A percentile compares a stretch with the other conserved stretches of the same genome.
Conservation (phyloP, 495 filamentous ascomycete species). For the Xylona heveae region DNA sequence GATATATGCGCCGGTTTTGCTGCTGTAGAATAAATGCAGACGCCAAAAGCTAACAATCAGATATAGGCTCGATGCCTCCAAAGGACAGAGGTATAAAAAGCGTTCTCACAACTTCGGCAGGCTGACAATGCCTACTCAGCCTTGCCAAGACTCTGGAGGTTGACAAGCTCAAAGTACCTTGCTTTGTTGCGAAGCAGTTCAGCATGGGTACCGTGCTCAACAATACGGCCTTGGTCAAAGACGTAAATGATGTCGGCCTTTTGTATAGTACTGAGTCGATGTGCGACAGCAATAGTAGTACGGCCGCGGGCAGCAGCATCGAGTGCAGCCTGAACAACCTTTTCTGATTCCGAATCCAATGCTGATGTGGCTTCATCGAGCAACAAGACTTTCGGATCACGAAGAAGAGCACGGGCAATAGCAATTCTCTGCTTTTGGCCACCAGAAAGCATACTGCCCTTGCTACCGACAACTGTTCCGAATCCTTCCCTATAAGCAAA, state of each 20-base stretch:
- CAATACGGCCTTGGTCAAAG: constrained; percentile 52
- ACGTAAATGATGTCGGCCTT: constrained; percentile 73
- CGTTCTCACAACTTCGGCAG: too few species aligned
- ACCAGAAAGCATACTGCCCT: constrained; percentile 58
- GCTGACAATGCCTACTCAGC: neutral
- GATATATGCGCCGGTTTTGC: too few species aligned
- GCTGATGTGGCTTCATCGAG: constrained; percentile 72
- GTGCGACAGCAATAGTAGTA: constrained; percentile 63
- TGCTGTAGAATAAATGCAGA: too few species aligned
- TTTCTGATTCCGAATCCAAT: constrained; percentile 63
- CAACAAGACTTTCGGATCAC: constrained; percentile 46
- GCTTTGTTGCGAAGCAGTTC: constrained; percentile 44
- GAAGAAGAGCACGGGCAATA: constrained; percentile 49
- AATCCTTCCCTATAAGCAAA: constrained; percentile 38
- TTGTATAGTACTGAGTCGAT: constrained; percentile 59
- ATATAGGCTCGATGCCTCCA: too few species aligned
- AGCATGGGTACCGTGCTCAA: constrained; percentile 51
- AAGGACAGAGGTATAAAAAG: too few species aligned
- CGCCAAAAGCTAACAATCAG: too few species aligned
- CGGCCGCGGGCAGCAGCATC: constrained; percentile 52
- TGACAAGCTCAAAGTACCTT: constrained; percentile 57
- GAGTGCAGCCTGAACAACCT: constrained; percentile 62
- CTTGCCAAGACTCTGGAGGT: constrained; percentile 59
- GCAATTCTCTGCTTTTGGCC: constrained; percentile 74
- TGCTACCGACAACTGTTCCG: constrained; percentile 52